These are phyloP conservation scores for Neurospora africana DNA, from an alignment of 495 filamentous ascomycete genomes.

Conservation along the genomic window DNA sequence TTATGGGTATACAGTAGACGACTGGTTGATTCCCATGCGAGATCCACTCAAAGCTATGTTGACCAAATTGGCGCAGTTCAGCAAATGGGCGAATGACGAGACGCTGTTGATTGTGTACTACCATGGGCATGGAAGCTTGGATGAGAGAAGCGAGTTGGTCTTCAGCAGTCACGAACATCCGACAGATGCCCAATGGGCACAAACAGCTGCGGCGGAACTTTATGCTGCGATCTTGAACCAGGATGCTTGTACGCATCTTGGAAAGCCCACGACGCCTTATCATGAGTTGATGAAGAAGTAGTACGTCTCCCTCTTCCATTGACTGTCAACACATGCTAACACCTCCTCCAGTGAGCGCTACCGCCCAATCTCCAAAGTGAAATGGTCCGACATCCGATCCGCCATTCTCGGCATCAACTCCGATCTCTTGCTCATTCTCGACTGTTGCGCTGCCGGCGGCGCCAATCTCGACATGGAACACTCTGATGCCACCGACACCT, in stretches of 20 bases:
- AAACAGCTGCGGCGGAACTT: constrained; percentile 22
- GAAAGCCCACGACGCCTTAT: not conserved
- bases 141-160: constrained; percentile 24
- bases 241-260: constrained; percentile 9
- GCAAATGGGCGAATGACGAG: constrained; percentile 15
- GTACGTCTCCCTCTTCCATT: constrained; percentile 9
- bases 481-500: not conserved
- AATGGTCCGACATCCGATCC: constrained; percentile 18
- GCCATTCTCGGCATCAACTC: constrained; percentile 16
- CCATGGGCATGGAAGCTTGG: constrained; percentile 23
- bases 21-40: constrained; percentile 21
- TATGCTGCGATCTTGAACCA: constrained; percentile 17
- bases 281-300: constrained; percentile 22
- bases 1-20: constrained; percentile 19
- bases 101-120: constrained; percentile 25
- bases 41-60: constrained; percentile 9
- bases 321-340: not conserved
- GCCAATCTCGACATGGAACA: constrained; percentile 11
- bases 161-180: constrained; percentile 29
- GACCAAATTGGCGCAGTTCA: constrained; percentile 13
- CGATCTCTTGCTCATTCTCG: constrained; percentile 24
- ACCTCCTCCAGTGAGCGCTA: constrained; percentile 19
- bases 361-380: constrained; percentile 19
- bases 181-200: constrained; percentile 16
- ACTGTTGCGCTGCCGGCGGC: constrained; percentile 27